Conservation (phyloP, 2,329 filamentous ascomycete species). For the Fusarium acutatum region DNA sequence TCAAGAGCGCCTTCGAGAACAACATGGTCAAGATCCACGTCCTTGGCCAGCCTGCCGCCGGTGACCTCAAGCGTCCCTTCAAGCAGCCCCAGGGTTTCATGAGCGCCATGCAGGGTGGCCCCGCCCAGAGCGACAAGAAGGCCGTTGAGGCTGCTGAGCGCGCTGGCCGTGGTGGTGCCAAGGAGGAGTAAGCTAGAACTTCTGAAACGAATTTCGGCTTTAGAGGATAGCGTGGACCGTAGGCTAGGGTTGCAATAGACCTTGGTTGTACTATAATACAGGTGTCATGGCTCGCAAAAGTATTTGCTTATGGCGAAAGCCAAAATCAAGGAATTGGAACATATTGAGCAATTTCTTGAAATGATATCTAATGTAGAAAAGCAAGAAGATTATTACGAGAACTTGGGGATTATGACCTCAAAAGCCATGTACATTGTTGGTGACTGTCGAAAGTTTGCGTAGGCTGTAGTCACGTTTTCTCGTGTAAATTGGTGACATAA, state of each 20-base stretch:
- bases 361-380: background rate
- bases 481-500: constrained; percentile 44
- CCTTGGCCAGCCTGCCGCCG: constrained; percentile 83
- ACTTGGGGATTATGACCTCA: background rate
- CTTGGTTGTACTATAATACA: constrained; percentile 32
- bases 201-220: constrained; percentile 5
- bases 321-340: background rate
- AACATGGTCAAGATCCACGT: constrained; percentile 97
- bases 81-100: constrained; percentile 87
- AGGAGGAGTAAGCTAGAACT: constrained; percentile 68
- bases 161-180: constrained; percentile 73
- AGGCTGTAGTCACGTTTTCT: constrained; percentile 43
- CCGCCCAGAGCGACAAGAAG: constrained; percentile 92
- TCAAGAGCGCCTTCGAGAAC: constrained; percentile 94
- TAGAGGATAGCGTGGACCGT: background rate
- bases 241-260: constrained; percentile 15
- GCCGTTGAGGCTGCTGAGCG: constrained; percentile 83
- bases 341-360: background rate
- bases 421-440: background rate
- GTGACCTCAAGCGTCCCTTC: constrained; percentile 95
- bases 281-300: constrained; percentile 17
- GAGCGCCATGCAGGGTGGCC: constrained; percentile 75
- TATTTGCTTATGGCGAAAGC: constrained; percentile 11
- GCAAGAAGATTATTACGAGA: background rate
- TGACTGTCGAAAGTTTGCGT: background rate